phyloP scores from a whole-genome alignment of 257 asterid genomes.

The Scutellaria baicalensis region DNA sequence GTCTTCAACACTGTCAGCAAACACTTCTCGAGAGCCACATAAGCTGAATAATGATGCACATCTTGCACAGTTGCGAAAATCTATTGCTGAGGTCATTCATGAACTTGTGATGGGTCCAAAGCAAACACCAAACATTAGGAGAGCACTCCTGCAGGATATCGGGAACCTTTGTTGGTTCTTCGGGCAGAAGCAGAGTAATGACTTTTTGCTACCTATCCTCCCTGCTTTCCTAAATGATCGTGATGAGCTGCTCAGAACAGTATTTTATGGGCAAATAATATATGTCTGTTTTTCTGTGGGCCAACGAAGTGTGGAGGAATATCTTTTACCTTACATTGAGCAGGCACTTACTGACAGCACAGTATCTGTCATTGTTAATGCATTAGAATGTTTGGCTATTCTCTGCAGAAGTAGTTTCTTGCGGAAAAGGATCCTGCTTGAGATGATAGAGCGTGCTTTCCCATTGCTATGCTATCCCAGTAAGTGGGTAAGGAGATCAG shows the following conservation, averaged over 20 bases:
- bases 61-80: conserved; percentile 87
- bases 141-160: conserved; percentile 97
- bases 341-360: conserved; percentile 84
- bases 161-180: conserved; percentile 98
- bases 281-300: conserved; percentile 95
- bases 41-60: conserved; percentile 64
- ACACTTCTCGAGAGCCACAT: conserved; percentile 37
- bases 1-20: conserved; percentile 39
- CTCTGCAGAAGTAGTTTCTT: conserved; percentile 84
- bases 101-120: conserved; percentile 99
- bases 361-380: conserved; percentile 87
- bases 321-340: conserved; percentile 94
- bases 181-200: conserved; percentile 99
- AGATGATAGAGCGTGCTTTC: conserved; percentile 89
- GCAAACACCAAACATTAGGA: conserved; percentile 97
- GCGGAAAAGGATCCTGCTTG: conserved; percentile 80
- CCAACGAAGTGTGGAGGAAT: conserved; percentile 96
- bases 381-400: conserved; percentile 87
- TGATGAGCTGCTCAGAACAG: conserved; percentile 97
- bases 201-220: conserved; percentile 87
- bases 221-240: conserved; percentile 98
- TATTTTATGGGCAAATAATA: conserved; percentile 85
- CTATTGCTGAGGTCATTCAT: conserved; percentile 94
- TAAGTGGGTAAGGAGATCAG: conserved; percentile 87
- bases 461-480: conserved; percentile 90